A percentile compares a stretch with the other conserved stretches of the same genome.
Evolutionary conservation across 805 yeast species (phyloP).

Genomic region (Candida maesae): DNA sequence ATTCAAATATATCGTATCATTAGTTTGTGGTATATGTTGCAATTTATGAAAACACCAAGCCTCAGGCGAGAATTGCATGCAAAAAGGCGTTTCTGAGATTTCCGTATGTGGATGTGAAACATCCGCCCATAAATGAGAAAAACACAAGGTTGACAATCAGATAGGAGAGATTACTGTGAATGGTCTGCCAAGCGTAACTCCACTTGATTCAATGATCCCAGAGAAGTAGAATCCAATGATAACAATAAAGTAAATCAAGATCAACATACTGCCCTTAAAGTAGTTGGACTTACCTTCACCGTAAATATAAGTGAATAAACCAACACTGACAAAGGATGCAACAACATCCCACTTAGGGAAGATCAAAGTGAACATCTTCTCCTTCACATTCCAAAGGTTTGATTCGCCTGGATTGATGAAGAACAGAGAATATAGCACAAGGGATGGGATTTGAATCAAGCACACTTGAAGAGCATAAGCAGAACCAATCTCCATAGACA

Average conservation of each 20-base stretch:
- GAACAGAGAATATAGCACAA: constrained; percentile 72
- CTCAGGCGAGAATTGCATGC: no score
- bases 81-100: no score
- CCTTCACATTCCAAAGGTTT: constrained; percentile 30
- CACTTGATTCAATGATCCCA: constrained; percentile 20
- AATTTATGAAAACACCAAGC: no score
- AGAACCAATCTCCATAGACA: constrained; percentile 96
- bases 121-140: no score
- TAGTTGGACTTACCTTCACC: constrained; percentile 97
- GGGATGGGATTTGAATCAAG: constrained; percentile 85
- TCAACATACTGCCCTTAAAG: constrained; percentile 88
- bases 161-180: constrained; percentile 8
- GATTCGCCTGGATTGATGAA: constrained; percentile 34
- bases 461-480: constrained; percentile 97
- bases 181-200: constrained; percentile 1
- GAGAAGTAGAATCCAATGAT: constrained; percentile 76
- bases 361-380: constrained; percentile 66
- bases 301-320: constrained; percentile 86
- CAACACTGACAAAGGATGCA: constrained; percentile 80
- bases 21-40: no score
- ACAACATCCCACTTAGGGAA: constrained; percentile 96
- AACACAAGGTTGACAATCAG: background rate
- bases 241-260: constrained; percentile 72
- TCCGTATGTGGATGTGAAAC: no score
- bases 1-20: no score